phyloP scores from a whole-genome alignment of 2,329 filamentous ascomycete genomes.

The Alternaria solani region DNA sequence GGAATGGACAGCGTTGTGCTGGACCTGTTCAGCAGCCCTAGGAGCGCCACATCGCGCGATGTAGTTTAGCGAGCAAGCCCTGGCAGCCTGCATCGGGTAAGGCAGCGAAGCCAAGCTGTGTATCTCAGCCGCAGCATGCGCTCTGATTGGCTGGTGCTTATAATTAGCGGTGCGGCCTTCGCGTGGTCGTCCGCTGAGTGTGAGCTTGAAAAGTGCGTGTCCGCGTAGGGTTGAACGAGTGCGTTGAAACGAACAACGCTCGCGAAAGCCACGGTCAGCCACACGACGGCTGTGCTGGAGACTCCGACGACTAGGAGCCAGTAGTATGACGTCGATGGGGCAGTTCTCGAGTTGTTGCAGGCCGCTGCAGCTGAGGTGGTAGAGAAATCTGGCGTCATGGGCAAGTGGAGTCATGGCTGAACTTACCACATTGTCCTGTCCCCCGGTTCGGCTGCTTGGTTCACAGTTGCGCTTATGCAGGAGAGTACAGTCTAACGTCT shows the following conservation, averaged over 20 bases:
- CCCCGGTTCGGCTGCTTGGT: constrained; percentile 30
- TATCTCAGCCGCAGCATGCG: constrained; percentile 25
- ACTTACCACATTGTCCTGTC: constrained; percentile 14
- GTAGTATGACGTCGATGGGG: constrained; percentile 40
- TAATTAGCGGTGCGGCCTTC: constrained; percentile 47
- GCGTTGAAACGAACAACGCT: constrained; percentile 32
- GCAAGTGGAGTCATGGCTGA: constrained; percentile 47
- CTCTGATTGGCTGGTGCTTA: constrained; percentile 39
- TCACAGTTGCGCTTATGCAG: constrained; percentile 47
- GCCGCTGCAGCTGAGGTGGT: constrained; percentile 44
- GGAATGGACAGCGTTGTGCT: constrained; percentile 40
- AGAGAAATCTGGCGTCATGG: constrained; percentile 42
- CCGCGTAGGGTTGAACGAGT: constrained; percentile 32
- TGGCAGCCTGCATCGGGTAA: constrained; percentile 37
- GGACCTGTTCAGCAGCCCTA: constrained; percentile 40
- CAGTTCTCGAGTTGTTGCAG: constrained; percentile 31
- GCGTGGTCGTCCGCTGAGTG: constrained; percentile 42
- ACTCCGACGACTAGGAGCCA: constrained; percentile 37
- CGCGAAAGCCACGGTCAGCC: constrained; percentile 43
- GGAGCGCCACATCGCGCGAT: constrained; percentile 37
- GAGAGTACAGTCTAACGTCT: constrained; percentile 42
- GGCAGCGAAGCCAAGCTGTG: constrained; percentile 28
- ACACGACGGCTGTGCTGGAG: constrained; percentile 48
- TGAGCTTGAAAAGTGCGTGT: constrained; percentile 32
- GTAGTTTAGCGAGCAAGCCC: constrained; percentile 27